These are phyloP conservation scores for Coelastrella sp. DNA, from an alignment of 139 green algal species.

Conservation along the genomic window DNA sequence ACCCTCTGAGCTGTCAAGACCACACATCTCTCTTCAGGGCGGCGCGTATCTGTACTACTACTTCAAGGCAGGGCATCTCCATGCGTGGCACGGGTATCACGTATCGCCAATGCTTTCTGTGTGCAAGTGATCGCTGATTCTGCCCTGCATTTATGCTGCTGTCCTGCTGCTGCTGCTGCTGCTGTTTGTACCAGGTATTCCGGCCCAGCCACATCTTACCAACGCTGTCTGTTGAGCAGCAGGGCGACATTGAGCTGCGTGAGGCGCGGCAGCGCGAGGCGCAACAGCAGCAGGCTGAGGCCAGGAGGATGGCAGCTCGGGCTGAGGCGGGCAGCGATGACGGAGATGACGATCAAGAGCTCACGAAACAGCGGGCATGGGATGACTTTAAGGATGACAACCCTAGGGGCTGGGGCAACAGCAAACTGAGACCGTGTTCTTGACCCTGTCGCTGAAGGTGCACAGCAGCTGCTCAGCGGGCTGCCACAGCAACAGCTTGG, in stretches of 20 bases:
- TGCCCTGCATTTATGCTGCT: neutral
- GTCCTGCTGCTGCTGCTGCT: neutral
- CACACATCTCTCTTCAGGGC: too few species aligned
- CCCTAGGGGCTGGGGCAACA: slow-evolving; percentile 85
- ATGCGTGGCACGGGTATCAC: too few species aligned
- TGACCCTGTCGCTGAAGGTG: neutral
- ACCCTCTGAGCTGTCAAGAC: too few species aligned
- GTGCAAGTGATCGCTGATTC: neutral
- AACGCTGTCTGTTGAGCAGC: slow-evolving; percentile 74
- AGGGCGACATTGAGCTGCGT: slow-evolving; percentile 56
- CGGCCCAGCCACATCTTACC: slow-evolving; percentile 80
- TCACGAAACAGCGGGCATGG: slow-evolving; percentile 64
- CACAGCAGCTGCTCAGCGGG: neutral
- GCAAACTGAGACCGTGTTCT: slow-evolving; percentile 63
- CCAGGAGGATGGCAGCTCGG: neutral
- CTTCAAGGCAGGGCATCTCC: neutral
- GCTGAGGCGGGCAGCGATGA: slow-evolving; percentile 54
- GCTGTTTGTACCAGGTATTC: slow-evolving; percentile 74
- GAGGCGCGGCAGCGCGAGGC: slow-evolving; percentile 34
- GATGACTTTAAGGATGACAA: slow-evolving; percentile 91
- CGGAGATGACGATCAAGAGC: slow-evolving; percentile 76
- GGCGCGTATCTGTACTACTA: too few species aligned
- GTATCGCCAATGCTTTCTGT: neutral
- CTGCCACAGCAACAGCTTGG: neutral
- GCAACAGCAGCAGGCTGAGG: neutral